Evolutionary conservation across 2,329 filamentous ascomycete species (phyloP).

Genomic region (Stemphylium vesicarium): DNA sequence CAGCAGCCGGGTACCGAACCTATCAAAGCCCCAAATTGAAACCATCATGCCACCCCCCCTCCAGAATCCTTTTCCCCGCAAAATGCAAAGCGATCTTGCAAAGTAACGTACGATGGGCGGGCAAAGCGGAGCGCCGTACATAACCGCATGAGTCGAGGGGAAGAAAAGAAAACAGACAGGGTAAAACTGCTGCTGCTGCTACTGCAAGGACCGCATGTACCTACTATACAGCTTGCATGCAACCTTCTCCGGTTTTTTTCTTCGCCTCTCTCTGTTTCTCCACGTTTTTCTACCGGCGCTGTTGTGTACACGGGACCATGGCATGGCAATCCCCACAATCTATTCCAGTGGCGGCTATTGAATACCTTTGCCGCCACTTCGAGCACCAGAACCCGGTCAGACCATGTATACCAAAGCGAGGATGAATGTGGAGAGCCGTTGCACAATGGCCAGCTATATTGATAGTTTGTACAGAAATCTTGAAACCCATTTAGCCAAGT

Average conservation of each 20-base stretch:
- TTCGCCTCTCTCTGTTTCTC: background rate
- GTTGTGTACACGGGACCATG: background rate
- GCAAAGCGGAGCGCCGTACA: background rate
- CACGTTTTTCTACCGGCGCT: background rate
- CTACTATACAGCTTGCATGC: background rate
- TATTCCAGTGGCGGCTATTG: background rate
- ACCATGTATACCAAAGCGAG: no score
- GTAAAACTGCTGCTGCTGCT: background rate
- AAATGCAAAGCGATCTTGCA: conserved; percentile 11
- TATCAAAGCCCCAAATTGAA: background rate
- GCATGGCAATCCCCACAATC: background rate
- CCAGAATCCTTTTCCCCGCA: conserved; percentile 10
- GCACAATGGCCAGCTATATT: no score
- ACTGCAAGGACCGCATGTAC: background rate
- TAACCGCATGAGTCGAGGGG: conserved; percentile 2
- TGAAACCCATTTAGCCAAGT: background rate
- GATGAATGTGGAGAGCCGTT: no score
- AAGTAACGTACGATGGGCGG: background rate
- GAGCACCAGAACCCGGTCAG: no score
- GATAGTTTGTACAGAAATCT: no score
- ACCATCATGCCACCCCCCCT: background rate
- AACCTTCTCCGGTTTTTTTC: background rate
- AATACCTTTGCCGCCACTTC: background rate
- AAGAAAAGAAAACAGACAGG: background rate
- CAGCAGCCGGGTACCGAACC: conserved; percentile 8